Percentiles rank a stretch among this genome's conserved stretches.
These are phyloP conservation scores for Aspergillus aculeatinus DNA, from an alignment of 2,329 filamentous ascomycete species.

Conservation along the genomic window DNA sequence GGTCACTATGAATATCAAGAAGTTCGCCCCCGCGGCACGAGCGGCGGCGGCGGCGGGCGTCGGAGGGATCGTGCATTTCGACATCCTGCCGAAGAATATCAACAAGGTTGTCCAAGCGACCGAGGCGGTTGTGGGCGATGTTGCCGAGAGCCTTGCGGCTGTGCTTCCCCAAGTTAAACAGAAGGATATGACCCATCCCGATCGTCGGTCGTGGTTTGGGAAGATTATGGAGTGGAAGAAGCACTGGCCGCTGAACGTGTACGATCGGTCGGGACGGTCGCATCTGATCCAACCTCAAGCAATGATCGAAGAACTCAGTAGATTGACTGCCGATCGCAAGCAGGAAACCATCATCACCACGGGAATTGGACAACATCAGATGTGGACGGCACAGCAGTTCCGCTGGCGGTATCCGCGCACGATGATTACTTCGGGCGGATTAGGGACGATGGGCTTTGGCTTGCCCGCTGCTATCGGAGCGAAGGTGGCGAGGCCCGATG, in stretches of 20 bases:
- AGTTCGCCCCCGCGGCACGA: slow-evolving; percentile 82
- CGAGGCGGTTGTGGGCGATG: slow-evolving; percentile 94
- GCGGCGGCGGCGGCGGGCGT: slow-evolving; percentile 76
- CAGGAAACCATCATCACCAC: slow-evolving; percentile 84
- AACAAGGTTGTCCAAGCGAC: slow-evolving; percentile 98
- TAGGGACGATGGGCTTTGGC: slow-evolving; percentile 95
- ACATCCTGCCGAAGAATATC: slow-evolving; percentile 99
- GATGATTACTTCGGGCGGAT: slow-evolving; percentile 94
- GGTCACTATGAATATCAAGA: slow-evolving; percentile 72
- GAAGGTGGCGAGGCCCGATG: slow-evolving; percentile 79
- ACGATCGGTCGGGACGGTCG: slow-evolving; percentile 61
- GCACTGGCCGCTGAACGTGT: slow-evolving; percentile 80
- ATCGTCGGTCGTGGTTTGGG: slow-evolving; percentile 69
- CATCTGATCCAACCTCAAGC: slow-evolving; percentile 93
- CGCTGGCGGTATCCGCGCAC: slow-evolving; percentile 87
- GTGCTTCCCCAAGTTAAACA: slow-evolving; percentile 70
- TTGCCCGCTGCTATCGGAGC: slow-evolving; percentile 92
- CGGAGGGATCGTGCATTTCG: slow-evolving; percentile 92
- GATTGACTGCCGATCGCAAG: slow-evolving; percentile 77
- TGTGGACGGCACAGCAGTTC: slow-evolving; percentile 98
- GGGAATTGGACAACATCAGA: slow-evolving; percentile 96
- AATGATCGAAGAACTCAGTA: slow-evolving; percentile 84
- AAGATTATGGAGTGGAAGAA: slow-evolving; percentile 90
- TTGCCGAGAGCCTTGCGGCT: slow-evolving; percentile 71
- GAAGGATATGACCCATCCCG: background rate